Evolutionary conservation across 805 yeast genomes (phyloP).

Genomic region (Pichia occidentalis): DNA sequence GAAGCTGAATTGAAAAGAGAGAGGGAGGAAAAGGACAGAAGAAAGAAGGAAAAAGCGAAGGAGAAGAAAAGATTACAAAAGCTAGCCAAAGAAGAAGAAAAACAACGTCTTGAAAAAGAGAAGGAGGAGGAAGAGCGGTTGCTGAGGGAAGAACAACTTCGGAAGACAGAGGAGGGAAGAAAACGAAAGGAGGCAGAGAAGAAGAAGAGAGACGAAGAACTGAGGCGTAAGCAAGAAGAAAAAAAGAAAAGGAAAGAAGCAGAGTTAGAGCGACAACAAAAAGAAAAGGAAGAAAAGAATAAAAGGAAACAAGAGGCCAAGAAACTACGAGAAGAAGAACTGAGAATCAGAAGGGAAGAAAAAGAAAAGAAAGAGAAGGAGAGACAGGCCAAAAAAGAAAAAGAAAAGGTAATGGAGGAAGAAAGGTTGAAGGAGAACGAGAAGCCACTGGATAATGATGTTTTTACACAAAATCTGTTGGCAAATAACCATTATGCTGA

Average conservation of each 20-base stretch:
- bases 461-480: too few relatives aligned
- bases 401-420: slow-evolving; percentile 7
- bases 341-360: slow-evolving; percentile 31
- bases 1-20: slow-evolving; percentile 61
- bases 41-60: slow-evolving; percentile 61
- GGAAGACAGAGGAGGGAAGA: slow-evolving; percentile 42
- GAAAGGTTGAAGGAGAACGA: slow-evolving; percentile 1
- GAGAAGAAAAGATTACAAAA: slow-evolving; percentile 63
- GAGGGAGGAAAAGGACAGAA: slow-evolving; percentile 57
- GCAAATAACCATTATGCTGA: too few relatives aligned
- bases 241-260: slow-evolving; percentile 37
- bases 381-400: slow-evolving; percentile 26
- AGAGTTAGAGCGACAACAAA: slow-evolving; percentile 33
- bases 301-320: slow-evolving; percentile 32
- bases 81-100: slow-evolving; percentile 56
- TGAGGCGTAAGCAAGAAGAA: slow-evolving; percentile 23
- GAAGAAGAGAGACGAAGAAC: slow-evolving; percentile 31
- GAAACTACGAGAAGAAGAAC: slow-evolving; percentile 28
- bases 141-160: slow-evolving; percentile 36
- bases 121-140: slow-evolving; percentile 39
- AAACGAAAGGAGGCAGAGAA: slow-evolving; percentile 37
- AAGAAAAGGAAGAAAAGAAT: slow-evolving; percentile 33
- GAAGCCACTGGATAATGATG: too few relatives aligned
- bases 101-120: slow-evolving; percentile 41
- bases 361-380: slow-evolving; percentile 27